phyloP scores from a whole-genome alignment of 1,139 yeast species.

The Arxiozyma telluris region DNA sequence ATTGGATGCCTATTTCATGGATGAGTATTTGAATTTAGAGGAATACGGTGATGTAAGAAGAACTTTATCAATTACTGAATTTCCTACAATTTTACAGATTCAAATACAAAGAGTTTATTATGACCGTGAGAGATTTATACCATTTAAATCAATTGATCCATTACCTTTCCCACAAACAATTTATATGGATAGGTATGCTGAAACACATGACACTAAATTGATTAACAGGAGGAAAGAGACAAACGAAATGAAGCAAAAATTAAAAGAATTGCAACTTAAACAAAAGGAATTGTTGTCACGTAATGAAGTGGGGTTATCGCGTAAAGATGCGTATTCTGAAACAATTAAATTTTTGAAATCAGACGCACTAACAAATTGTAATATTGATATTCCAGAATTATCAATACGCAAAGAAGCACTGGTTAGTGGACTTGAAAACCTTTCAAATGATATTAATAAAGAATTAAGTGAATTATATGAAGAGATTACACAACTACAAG shows the following conservation, averaged over 20 bases:
- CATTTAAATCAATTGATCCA: slow-evolving; percentile 76
- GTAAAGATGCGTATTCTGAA: slow-evolving; percentile 45
- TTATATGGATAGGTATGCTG: slow-evolving; percentile 82
- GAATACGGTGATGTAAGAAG: slow-evolving; percentile 65
- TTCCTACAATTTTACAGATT: slow-evolving; percentile 79
- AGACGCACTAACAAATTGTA: slow-evolving; percentile 31
- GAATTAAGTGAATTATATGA: slow-evolving; percentile 35
- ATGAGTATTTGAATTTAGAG: slow-evolving; percentile 57
- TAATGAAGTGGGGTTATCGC: slow-evolving; percentile 40
- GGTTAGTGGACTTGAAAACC: slow-evolving; percentile 29
- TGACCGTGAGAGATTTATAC: slow-evolving; percentile 61
- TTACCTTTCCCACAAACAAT: slow-evolving; percentile 69
- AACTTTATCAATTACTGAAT: slow-evolving; percentile 55
- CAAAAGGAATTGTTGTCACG: slow-evolving; percentile 37
- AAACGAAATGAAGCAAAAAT: slow-evolving; percentile 53
- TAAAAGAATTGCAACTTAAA: slow-evolving; percentile 38
- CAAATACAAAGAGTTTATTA: slow-evolving; percentile 92
- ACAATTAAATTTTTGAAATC: slow-evolving; percentile 50
- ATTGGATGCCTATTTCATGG: slow-evolving; percentile 68
- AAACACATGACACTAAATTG: slow-evolving; percentile 53
- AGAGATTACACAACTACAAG: slow-evolving; percentile 37
- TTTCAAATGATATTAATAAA: slow-evolving; percentile 29
- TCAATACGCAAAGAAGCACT: slow-evolving; percentile 12
- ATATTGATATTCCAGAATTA: slow-evolving; percentile 23
- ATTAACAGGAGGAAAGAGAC: slow-evolving; percentile 47